These are phyloP conservation scores for Solanum pimpinellifolium DNA, from an alignment of 257 asterid genomes.

Conservation along the genomic window DNA sequence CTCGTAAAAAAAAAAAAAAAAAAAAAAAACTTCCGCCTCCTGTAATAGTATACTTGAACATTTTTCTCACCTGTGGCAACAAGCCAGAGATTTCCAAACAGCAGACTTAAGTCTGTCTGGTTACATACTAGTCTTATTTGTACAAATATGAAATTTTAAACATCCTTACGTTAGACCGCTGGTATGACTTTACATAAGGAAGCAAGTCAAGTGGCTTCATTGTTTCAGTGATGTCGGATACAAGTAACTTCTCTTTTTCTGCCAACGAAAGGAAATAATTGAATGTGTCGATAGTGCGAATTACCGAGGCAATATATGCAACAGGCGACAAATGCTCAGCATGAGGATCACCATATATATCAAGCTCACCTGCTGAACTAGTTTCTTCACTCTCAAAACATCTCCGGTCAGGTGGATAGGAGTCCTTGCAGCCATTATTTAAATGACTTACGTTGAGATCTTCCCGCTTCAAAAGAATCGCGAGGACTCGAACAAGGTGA, in stretches of 20 bases:
- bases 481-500: conserved; percentile 61
- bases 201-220: conserved; percentile 38
- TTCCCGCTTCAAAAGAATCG: conserved; percentile 34
- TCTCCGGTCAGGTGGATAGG: not conserved
- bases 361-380: not conserved
- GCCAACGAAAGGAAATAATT: conserved; percentile 51
- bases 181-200: conserved; percentile 66
- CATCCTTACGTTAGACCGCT: conserved; percentile 44
- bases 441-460: not conserved
- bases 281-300: conserved; percentile 68
- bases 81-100: not conserved
- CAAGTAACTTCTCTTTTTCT: conserved; percentile 37
- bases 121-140: not conserved
- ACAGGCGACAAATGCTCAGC: conserved; percentile 20
- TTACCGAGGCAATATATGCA: conserved; percentile 72
- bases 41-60: not conserved
- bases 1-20: not conserved
- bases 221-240: conserved; percentile 47
- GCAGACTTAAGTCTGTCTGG: not conserved
- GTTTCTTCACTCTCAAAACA: not conserved
- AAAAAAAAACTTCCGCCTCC: not conserved
- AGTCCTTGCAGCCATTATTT: not conserved
- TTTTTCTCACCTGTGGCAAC: not conserved
- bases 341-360: conserved; percentile 1
- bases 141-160: conserved; percentile 26